Evolutionary conservation across 2,329 filamentous ascomycete genomes (phyloP).

Genomic region (Pyricularia pennisetigena): DNA sequence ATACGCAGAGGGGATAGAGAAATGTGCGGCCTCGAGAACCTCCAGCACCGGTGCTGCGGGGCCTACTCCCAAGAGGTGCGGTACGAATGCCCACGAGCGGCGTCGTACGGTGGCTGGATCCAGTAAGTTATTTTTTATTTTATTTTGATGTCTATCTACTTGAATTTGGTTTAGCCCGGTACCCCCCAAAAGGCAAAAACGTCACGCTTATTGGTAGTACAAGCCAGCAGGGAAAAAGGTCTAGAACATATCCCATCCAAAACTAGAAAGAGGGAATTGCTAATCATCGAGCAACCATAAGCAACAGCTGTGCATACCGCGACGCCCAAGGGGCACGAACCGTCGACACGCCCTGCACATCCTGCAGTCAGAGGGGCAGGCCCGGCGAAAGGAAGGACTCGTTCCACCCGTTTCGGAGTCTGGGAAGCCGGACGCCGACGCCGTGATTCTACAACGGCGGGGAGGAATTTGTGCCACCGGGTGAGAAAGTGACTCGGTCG

Average conservation of each 20-base stretch:
- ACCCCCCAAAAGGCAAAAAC: neutral
- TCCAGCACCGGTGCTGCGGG: conserved; percentile 3
- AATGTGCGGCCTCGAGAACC: conserved; percentile 4
- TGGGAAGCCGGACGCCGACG: neutral
- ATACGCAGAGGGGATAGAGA: neutral
- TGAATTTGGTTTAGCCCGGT: neutral
- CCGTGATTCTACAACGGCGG: neutral
- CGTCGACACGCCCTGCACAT: neutral
- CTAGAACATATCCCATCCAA: neutral
- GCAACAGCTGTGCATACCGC: neutral
- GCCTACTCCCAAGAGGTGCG: neutral
- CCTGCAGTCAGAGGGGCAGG: neutral
- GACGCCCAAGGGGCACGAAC: neutral
- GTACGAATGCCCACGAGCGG: neutral
- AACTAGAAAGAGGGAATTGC: neutral
- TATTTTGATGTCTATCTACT: no score
- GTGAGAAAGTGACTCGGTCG: neutral
- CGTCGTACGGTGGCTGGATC: neutral
- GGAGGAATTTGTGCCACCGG: no score
- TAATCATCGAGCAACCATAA: neutral
- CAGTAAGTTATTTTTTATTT: neutral
- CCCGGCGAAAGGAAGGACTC: neutral
- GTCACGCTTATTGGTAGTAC: neutral
- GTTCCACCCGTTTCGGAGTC: neutral
- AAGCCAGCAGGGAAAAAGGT: neutral